phyloP scores from a whole-genome alignment of 139 green algal species.

The Chlorella sp. region DNA sequence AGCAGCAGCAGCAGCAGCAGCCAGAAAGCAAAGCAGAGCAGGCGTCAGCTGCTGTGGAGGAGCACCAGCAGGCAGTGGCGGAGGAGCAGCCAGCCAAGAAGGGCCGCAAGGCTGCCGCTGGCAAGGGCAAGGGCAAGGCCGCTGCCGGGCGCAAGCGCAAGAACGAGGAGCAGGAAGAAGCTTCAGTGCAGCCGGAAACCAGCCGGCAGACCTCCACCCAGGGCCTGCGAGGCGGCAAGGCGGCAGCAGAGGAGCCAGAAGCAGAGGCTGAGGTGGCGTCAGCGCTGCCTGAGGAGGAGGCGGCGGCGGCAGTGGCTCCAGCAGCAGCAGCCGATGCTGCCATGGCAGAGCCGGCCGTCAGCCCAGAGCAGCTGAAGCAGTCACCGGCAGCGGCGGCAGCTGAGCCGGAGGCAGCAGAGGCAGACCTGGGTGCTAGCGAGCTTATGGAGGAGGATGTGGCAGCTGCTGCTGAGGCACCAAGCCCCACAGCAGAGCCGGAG shows the following conservation, averaged over 20 bases:
- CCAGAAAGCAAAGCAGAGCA: background rate
- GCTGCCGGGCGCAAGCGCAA: constrained; percentile 22
- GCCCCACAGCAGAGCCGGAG: background rate
- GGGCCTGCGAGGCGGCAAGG: constrained; percentile 3
- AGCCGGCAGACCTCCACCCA: constrained; percentile 27
- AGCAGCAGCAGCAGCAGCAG: constrained; percentile 7
- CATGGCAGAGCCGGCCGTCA: background rate
- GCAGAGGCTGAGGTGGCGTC: background rate
- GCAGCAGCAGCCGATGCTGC: background rate
- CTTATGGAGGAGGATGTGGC: background rate
- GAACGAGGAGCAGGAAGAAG: background rate
- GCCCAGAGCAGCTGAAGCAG: background rate
- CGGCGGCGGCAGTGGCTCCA: background rate
- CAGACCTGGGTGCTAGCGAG: background rate
- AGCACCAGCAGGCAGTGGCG: background rate
- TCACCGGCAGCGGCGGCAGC: background rate
- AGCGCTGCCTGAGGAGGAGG: background rate
- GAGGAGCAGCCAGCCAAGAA: constrained; percentile 12
- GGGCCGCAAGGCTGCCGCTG: constrained; percentile 7
- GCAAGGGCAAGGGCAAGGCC: background rate
- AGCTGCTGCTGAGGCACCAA: background rate
- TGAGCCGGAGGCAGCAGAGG: background rate
- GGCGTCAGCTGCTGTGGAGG: background rate
- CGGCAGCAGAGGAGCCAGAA: background rate
- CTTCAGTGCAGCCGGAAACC: background rate